Evolutionary conservation across 148 eudicot species (phyloP).

Genomic region (Cornus suecica): DNA sequence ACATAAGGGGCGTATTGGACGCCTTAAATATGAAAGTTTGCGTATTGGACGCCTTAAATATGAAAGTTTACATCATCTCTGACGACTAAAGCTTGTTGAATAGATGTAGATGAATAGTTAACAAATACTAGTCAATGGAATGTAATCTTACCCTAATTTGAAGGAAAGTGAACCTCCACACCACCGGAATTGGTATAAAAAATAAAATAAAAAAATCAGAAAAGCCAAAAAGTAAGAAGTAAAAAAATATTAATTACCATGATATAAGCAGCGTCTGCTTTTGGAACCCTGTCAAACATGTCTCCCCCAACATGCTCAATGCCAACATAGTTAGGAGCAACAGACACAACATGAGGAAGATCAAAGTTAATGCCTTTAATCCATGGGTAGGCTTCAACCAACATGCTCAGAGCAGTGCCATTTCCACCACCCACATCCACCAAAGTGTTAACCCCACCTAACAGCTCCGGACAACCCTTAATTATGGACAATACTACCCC

Average conservation of each 20-base stretch:
- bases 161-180: no score
- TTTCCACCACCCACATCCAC: conserved; percentile 86
- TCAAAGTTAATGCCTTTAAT: conserved; percentile 68
- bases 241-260: conserved; percentile 35
- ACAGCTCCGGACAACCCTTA: conserved; percentile 36
- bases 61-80: no score
- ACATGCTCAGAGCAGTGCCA: conserved; percentile 42
- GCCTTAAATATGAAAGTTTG: no score
- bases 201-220: no score
- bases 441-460: conserved; percentile 37
- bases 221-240: no score
- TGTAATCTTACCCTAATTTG: no score
- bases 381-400: conserved; percentile 52
- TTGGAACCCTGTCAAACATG: conserved; percentile 58
- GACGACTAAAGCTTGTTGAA: no score
- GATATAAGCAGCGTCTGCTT: conserved; percentile 51
- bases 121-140: no score
- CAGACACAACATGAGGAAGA: conserved; percentile 56
- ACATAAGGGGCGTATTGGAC: no score
- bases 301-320: conserved; percentile 58
- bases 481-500: conserved; percentile 29
- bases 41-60: no score
- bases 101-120: no score
- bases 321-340: conserved; percentile 17
- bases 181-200: no score